Evolutionary conservation across 2,329 filamentous ascomycete species (phyloP).

Genomic region (Fusarium avenaceum): DNA sequence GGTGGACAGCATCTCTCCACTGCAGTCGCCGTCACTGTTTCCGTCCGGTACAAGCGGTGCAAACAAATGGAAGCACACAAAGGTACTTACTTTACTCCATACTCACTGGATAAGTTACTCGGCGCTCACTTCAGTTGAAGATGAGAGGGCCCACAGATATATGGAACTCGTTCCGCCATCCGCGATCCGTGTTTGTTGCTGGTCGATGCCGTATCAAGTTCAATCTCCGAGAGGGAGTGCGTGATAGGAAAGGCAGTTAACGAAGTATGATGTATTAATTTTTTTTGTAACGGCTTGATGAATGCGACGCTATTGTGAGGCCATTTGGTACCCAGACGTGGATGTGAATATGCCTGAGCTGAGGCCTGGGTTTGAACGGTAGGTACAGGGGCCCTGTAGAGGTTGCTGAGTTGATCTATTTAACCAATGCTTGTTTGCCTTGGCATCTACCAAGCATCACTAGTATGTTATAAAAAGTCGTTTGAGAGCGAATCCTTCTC

Average conservation of each 20-base stretch:
- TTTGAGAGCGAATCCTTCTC: slow-evolving; percentile 11
- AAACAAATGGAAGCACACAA: slow-evolving; percentile 13
- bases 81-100: neutral
- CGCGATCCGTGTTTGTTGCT: slow-evolving; percentile 30
- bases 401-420: too few relatives aligned
- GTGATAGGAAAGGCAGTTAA: neutral
- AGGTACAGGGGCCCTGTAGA: too few relatives aligned
- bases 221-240: slow-evolving; percentile 32
- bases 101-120: slow-evolving; percentile 16
- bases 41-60: slow-evolving; percentile 6
- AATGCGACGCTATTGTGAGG: neutral
- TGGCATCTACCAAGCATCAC: neutral
- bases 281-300: slow-evolving; percentile 6
- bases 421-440: neutral
- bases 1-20: slow-evolving; percentile 43
- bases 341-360: neutral
- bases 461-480: neutral
- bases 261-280: slow-evolving; percentile 4
- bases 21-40: slow-evolving; percentile 35
- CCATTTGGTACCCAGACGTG: neutral
- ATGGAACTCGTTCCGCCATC: slow-evolving; percentile 29
- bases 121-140: slow-evolving; percentile 29
- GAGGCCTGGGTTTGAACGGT: neutral
- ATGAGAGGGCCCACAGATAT: slow-evolving; percentile 26
- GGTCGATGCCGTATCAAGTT: slow-evolving; percentile 43